A percentile compares a stretch with the other conserved stretches of the same genome.
Conservation (phyloP, 2,329 filamentous ascomycete species). For the Fusarium luffae region DNA sequence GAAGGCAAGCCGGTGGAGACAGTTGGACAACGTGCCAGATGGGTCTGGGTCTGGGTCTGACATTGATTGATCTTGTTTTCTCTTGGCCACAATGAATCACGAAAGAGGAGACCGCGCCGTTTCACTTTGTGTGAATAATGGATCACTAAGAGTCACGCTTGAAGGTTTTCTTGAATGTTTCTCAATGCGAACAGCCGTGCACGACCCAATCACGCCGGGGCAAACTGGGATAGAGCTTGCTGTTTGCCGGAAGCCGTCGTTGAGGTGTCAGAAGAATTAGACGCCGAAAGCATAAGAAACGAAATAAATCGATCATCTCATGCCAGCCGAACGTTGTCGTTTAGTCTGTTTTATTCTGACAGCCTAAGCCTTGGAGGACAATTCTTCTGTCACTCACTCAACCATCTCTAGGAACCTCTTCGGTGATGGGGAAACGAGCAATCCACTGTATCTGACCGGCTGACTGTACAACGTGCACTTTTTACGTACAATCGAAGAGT, state of each 20-base stretch:
- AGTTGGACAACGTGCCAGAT: conserved; percentile 7
- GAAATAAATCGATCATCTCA: background rate
- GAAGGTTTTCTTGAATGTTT: conserved; percentile 16
- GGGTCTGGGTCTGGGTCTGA: conserved; percentile 7
- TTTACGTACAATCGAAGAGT: conserved; percentile 35
- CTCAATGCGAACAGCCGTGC: conserved; percentile 31
- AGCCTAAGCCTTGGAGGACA: background rate
- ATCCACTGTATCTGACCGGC: conserved; percentile 21
- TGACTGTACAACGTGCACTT: conserved; percentile 16
- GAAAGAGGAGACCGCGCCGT: conserved; percentile 23
- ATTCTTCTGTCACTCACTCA: background rate
- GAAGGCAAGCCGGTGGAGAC: conserved; percentile 31
- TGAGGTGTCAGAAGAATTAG: background rate
- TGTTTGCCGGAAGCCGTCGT: background rate
- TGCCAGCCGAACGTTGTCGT: fast-evolving
- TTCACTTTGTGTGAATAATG: conserved; percentile 33
- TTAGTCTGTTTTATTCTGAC: background rate
- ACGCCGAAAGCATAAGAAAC: background rate
- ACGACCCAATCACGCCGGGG: conserved; percentile 20
- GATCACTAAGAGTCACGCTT: conserved; percentile 22
- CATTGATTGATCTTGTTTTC: conserved; percentile 17
- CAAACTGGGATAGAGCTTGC: conserved; percentile 24
- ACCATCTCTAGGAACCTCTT: background rate
- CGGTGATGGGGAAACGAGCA: conserved; percentile 6
- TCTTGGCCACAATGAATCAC: conserved; percentile 20